Conservation (phyloP, 768 basidiomycete genomes). For the Xerocomellus dryophilus region DNA sequence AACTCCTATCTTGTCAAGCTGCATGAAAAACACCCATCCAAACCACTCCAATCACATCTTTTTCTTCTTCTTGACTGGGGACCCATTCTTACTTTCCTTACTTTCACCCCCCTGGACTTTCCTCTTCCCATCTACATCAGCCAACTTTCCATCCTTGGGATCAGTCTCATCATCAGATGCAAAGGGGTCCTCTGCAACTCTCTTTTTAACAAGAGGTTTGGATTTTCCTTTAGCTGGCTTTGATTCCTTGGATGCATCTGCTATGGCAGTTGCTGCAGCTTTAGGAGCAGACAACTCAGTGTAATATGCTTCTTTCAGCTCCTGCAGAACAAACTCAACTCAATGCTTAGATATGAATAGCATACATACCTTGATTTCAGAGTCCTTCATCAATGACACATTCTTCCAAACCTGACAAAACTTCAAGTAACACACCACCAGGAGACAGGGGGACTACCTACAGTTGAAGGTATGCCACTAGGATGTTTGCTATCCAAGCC, state of each 20-base stretch:
- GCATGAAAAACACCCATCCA: background rate
- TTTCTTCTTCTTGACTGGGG: conserved; percentile 36
- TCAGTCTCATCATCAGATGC: conserved; percentile 45
- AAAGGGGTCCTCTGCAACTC: conserved; percentile 46
- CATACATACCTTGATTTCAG: conserved; percentile 57
- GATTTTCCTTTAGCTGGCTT: conserved; percentile 27
- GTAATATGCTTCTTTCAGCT: conserved; percentile 60
- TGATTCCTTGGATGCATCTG: conserved; percentile 18
- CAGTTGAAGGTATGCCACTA: conserved; percentile 70
- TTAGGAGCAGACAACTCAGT: conserved; percentile 41
- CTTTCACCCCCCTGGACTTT: conserved; percentile 27
- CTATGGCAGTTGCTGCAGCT: conserved; percentile 17
- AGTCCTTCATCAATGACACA: conserved; percentile 51
- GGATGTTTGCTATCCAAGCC: conserved; percentile 76
- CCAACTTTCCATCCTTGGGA: conserved; percentile 17
- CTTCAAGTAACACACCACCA: background rate
- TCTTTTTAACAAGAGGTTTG: conserved; percentile 49
- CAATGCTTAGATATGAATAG: background rate
- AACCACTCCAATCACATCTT: conserved; percentile 20
- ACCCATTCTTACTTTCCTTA: conserved; percentile 28
- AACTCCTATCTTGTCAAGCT: background rate
- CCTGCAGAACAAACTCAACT: conserved; percentile 35
- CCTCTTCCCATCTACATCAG: conserved; percentile 5
- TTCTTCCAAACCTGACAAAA: conserved; percentile 66
- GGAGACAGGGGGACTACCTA: conserved; percentile 26